Evolutionary conservation across 441 rosid genomes (phyloP).

Genomic region (Adansonia madagascariensis): DNA sequence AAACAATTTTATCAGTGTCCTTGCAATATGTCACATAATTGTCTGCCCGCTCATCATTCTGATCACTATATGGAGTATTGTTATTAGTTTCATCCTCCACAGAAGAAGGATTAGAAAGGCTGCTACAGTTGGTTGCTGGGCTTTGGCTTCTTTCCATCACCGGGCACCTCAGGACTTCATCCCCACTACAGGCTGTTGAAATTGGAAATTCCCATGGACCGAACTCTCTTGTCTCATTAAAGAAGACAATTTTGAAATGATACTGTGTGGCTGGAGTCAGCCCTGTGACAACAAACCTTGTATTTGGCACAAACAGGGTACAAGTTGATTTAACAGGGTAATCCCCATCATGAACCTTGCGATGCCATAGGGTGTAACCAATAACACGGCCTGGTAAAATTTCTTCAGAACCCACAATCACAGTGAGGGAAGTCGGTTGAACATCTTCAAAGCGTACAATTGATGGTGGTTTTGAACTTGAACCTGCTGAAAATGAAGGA

Average conservation of each 20-base stretch:
- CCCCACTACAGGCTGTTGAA: conserved; percentile 48
- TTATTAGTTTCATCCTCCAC: conserved; percentile 86
- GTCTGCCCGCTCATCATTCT: conserved; percentile 50
- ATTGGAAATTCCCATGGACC: conserved; percentile 54
- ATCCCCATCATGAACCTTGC: conserved; percentile 49
- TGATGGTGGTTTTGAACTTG: conserved; percentile 37
- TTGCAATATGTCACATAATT: conserved; percentile 45
- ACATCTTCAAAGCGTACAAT: conserved; percentile 65
- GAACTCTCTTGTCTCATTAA: conserved; percentile 48
- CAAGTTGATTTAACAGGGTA: conserved; percentile 62
- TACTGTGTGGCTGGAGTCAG: conserved; percentile 68
- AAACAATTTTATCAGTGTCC: conserved; percentile 45
- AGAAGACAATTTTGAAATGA: conserved; percentile 60
- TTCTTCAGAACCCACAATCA: conserved; percentile 55
- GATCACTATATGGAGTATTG: conserved; percentile 39
- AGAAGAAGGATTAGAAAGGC: conserved; percentile 81
- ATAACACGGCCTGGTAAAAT: conserved; percentile 38
- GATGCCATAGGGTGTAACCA: conserved; percentile 66
- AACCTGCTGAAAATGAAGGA: conserved; percentile 37
- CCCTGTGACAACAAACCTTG: conserved; percentile 59
- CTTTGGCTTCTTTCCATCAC: conserved; percentile 78
- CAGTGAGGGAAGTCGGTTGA: conserved; percentile 57
- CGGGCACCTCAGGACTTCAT: conserved; percentile 44
- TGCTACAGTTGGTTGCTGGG: conserved; percentile 75
- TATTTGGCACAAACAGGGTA: conserved; percentile 54